A percentile compares a stretch with the other conserved stretches of the same genome.
phyloP scores from a whole-genome alignment of 139 green algal genomes.

The Coelastrella sp. region DNA sequence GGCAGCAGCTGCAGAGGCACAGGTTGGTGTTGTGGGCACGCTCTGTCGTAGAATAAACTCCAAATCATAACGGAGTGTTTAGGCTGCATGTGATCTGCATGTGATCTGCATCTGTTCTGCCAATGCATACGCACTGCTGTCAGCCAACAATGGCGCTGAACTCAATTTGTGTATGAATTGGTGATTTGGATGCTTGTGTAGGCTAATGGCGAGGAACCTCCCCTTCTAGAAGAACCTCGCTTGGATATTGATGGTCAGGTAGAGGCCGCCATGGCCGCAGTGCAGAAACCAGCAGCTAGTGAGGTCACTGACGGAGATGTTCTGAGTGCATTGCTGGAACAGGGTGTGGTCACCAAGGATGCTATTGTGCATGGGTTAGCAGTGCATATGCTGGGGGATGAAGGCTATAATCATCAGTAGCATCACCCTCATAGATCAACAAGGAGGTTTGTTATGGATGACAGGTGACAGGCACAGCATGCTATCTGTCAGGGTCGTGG shows the following conservation, averaged over 20 bases:
- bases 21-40: conserved; percentile 9
- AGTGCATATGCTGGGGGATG: conserved; percentile 46
- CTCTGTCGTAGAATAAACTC: too few relatives aligned
- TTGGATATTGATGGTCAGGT: conserved; percentile 70
- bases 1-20: conserved; percentile 38
- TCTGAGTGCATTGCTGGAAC: conserved; percentile 65
- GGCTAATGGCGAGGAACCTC: conserved; percentile 32
- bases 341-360: conserved; percentile 63
- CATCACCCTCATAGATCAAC: too few relatives aligned
- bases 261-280: conserved; percentile 57
- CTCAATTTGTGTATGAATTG: neutral
- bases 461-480: too few relatives aligned
- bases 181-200: too few relatives aligned
- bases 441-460: too few relatives aligned
- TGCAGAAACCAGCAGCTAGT: conserved; percentile 52
- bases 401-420: neutral
- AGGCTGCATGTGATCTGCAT: too few relatives aligned
- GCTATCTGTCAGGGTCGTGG: too few relatives aligned
- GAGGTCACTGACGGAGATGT: conserved; percentile 68
- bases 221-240: conserved; percentile 16
- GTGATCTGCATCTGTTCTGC: too few relatives aligned
- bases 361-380: conserved; percentile 63
- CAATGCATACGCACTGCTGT: too few relatives aligned
- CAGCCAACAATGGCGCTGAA: too few relatives aligned
- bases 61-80: too few relatives aligned